Percentiles rank a stretch among this genome's conserved stretches.
These are phyloP conservation scores for Andrographis paniculata DNA, from an alignment of 305 asterid genomes.

Conservation along the genomic window DNA sequence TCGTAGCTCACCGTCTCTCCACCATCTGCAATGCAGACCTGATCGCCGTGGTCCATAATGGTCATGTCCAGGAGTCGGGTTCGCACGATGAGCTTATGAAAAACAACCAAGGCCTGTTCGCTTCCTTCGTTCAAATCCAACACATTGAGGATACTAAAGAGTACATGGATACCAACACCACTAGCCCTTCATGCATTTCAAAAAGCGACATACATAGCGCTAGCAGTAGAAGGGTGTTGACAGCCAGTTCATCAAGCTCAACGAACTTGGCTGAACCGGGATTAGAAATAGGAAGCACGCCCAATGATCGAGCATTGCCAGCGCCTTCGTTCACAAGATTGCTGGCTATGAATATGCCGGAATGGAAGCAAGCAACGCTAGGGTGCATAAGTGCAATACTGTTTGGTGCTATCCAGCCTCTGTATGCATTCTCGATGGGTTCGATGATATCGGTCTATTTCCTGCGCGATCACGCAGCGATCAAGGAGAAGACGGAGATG, in stretches of 20 bases:
- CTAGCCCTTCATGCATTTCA: conserved; percentile 18
- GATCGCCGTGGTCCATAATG: conserved; percentile 60
- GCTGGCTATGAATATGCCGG: conserved; percentile 80
- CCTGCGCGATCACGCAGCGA: conserved; percentile 40
- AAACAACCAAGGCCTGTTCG: conserved; percentile 40
- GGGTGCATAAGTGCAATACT: conserved; percentile 57
- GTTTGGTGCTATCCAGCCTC: conserved; percentile 82
- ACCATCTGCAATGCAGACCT: conserved; percentile 77
- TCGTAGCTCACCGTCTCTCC: conserved; percentile 92
- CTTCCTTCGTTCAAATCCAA: conserved; percentile 59
- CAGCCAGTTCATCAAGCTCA: conserved; percentile 55
- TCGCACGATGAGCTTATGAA: conserved; percentile 56
- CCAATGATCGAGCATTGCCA: conserved; percentile 22
- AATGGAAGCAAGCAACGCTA: conserved; percentile 65
- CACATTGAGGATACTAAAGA: conserved; percentile 31
- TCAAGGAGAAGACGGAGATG: conserved; percentile 44
- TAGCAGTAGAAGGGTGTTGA: conserved; percentile 47
- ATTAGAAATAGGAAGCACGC: too few relatives aligned
- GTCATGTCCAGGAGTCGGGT: conserved; percentile 61
- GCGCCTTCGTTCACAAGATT: conserved; percentile 67
- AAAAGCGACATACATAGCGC: conserved; percentile 34
- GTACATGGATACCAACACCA: neutral
- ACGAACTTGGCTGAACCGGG: conserved; percentile 37
- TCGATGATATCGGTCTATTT: conserved; percentile 74
- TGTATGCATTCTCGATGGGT: conserved; percentile 72